phyloP scores from a whole-genome alignment of 2,329 filamentous ascomycete species.

The Elsinoe arachidis region DNA sequence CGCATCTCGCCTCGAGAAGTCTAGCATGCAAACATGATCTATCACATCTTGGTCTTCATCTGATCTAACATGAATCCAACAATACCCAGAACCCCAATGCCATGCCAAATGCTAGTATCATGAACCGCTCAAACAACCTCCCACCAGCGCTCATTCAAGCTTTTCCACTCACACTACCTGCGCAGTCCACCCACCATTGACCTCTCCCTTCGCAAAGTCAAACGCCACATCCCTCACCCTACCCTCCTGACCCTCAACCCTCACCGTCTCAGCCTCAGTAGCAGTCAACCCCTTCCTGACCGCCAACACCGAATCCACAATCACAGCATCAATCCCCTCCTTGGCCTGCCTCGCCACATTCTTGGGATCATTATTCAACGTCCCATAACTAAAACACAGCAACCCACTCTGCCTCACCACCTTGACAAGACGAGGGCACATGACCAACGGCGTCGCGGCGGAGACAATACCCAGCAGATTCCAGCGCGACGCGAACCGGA shows the following conservation, averaged over 20 bases:
- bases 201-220: not conserved
- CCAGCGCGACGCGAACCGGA: slow-evolving; percentile 91
- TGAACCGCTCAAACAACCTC: not conserved
- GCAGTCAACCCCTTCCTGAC: slow-evolving; percentile 83
- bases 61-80: not conserved
- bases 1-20: too few relatives aligned
- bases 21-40: not conserved
- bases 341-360: slow-evolving; percentile 88
- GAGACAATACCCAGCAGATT: slow-evolving; percentile 87
- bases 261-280: slow-evolving; percentile 17
- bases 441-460: slow-evolving; percentile 78
- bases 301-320: slow-evolving; percentile 87
- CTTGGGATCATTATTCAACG: slow-evolving; percentile 74
- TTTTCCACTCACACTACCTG: not conserved
- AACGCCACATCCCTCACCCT: not conserved
- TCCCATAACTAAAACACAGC: slow-evolving; percentile 92
- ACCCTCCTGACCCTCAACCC: not conserved
- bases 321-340: slow-evolving; percentile 94
- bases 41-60: not conserved
- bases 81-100: not conserved
- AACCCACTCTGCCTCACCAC: slow-evolving; percentile 92
- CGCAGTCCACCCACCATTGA: not conserved
- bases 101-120: not conserved
- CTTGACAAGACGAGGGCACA: slow-evolving; percentile 77
- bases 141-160: not conserved